Percentiles rank a stretch among this genome's conserved stretches.
phyloP scores from a whole-genome alignment of 1,284 basidiomycete genomes.

The Takashimella tepidaria region DNA sequence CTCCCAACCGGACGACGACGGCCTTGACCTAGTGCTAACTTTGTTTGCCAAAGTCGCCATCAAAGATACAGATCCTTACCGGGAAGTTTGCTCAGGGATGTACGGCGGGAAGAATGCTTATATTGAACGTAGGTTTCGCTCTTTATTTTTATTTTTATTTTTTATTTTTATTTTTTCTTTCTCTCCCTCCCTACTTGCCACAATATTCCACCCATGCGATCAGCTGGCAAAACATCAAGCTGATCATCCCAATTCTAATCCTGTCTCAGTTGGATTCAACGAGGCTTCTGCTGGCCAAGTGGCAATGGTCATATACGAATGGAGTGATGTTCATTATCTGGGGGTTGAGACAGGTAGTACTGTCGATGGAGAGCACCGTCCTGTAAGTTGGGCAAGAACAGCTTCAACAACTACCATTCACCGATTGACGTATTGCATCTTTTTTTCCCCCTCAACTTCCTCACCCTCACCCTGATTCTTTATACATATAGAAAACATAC shows the following conservation, averaged over 20 bases:
- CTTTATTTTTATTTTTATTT: no score
- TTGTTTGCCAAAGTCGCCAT: conserved; percentile 37
- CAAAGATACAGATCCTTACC: conserved; percentile 55
- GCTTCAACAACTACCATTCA: no score
- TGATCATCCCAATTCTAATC: no score
- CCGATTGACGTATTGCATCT: no score
- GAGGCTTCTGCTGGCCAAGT: conserved; percentile 73
- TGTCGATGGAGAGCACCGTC: conserved; percentile 33
- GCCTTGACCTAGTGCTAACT: background rate
- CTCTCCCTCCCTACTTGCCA: no score
- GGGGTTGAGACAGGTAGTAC: conserved; percentile 54
- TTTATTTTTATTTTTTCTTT: no score
- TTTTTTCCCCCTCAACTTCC: no score
- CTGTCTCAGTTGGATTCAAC: conserved; percentile 69
- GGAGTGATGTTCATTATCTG: conserved; percentile 76
- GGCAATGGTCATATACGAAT: conserved; percentile 93
- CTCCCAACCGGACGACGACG: no score
- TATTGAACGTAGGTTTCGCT: conserved; percentile 66
- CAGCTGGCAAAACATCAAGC: background rate
- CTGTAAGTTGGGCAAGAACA: no score
- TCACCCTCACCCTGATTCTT: no score
- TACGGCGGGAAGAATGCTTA: conserved; percentile 72
- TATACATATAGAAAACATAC: conserved; percentile 74
- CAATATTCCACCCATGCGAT: no score
- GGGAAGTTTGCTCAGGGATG: conserved; percentile 94